Base-by-base conservation (phyloP, 1,284 basidiomycete species). In the Moesziomyces aphidis region DNA sequence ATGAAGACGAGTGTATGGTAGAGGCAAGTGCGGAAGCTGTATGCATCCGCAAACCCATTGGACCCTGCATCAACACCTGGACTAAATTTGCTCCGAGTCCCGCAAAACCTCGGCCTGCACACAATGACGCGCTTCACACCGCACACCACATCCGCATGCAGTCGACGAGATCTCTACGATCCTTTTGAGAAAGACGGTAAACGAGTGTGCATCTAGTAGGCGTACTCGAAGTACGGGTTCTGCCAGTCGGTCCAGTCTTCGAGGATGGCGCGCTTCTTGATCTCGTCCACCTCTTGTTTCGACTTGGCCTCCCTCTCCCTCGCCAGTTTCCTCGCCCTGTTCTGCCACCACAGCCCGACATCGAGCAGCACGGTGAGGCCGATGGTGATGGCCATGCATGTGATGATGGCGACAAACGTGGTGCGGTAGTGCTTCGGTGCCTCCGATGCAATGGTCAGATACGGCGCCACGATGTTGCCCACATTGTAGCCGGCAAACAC, bases 351-450 rank as follows among this genome's bases (percentile, higher is more conserved):
- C 31, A 77, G 45, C 3, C 65, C 60, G 13, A 59, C 50, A 50
- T 69, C 65, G 50, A 77, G 36, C 4, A 77, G 17, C 2, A 66
- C 23, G 28, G 72, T 77, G 49, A 78, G 50, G 7, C 22, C 53
- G 26, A 78, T 73, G 34, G 76, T 71, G 48, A 69, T 72, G 4
- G 62, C 63, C 76, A 78, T 78, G 50, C 65, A 63, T 19, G 85
- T 85, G 50, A 87, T 85, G 47, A 87, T 83, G 21, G 85, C 78
- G 61, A 87, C 87, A 86, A 87, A 88, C 2, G 87, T 86, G 22
- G 83, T 83, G 13, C 85, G 84, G 71, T 87, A 88, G 68, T 87
- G 86, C 71, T 85, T 83, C 2, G 56, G 47, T 24, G 63, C 75
- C 61, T 83, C 80, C 7, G 61, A 71, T 3, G 74, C 76, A 17